These are phyloP conservation scores for Talaromyces trachyspermus DNA, from an alignment of 495 filamentous ascomycete species.

Conservation along the genomic window DNA sequence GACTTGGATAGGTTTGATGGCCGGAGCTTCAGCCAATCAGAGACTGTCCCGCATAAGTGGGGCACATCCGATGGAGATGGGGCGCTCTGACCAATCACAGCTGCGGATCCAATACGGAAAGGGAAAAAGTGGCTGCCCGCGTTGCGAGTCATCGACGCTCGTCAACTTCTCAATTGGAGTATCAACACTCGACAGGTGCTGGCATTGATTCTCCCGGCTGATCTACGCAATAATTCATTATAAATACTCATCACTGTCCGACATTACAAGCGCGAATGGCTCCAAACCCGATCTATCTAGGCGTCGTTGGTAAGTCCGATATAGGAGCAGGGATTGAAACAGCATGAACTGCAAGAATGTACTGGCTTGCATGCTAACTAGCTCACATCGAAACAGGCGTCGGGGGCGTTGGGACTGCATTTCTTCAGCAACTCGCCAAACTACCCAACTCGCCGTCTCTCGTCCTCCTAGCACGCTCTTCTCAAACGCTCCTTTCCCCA, in stretches of 20 bases:
- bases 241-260: not conserved
- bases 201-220: not conserved
- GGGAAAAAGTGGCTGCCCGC: not conserved
- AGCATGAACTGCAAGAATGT: too few relatives aligned
- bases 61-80: not conserved
- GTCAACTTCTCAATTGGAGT: not conserved
- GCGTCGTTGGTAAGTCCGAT: slow-evolving; percentile 36
- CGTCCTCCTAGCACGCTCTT: slow-evolving; percentile 72
- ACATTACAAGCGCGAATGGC: slow-evolving; percentile 23
- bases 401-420: slow-evolving; percentile 86
- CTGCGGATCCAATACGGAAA: not conserved
- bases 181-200: not conserved
- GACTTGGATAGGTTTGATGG: not conserved
- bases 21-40: slow-evolving; percentile 2
- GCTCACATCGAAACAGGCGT: slow-evolving; percentile 50
- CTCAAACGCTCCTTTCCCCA: slow-evolving; percentile 61
- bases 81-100: not conserved
- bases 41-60: not conserved
- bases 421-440: slow-evolving; percentile 71
- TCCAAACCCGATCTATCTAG: slow-evolving; percentile 37
- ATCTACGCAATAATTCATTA: not conserved
- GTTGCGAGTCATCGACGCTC: not conserved
- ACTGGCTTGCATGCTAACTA: not conserved
- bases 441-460: slow-evolving; percentile 59
- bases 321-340: too few relatives aligned